Percentiles rank a stretch among this genome's conserved stretches.
Evolutionary conservation across 257 asterid species (phyloP).

Genomic region (Fraxinus cuspidata): DNA sequence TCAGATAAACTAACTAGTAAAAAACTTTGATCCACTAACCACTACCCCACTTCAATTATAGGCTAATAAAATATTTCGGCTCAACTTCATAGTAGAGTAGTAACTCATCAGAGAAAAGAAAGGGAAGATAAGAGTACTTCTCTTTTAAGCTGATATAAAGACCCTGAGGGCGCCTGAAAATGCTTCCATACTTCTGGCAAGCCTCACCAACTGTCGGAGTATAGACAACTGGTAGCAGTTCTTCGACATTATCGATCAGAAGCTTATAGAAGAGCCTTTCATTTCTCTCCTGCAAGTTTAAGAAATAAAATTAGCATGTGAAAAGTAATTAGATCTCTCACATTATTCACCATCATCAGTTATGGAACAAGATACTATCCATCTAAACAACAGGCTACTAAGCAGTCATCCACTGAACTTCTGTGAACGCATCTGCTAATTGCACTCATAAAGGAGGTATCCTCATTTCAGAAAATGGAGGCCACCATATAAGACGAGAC

Average conservation of each 20-base stretch:
- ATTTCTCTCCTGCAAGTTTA: slow-evolving; percentile 68
- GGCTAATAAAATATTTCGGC: background rate
- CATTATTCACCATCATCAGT: background rate
- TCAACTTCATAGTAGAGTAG: background rate
- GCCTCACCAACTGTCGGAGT: slow-evolving; percentile 97
- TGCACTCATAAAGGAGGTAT: background rate
- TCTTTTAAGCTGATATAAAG: slow-evolving; percentile 86
- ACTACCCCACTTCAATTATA: background rate
- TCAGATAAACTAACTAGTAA: slow-evolving; percentile 6
- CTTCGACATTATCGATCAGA: slow-evolving; percentile 88
- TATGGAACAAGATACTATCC: background rate
- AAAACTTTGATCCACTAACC: background rate
- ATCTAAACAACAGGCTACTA: background rate
- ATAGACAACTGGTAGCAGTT: slow-evolving; percentile 83
- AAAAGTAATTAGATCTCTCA: background rate
- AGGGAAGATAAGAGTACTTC: slow-evolving; percentile 44
- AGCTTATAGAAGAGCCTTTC: slow-evolving; percentile 92
- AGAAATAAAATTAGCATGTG: slow-evolving; percentile 15
- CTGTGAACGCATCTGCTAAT: background rate
- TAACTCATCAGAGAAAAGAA: slow-evolving; percentile 5
- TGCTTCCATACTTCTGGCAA: slow-evolving; percentile 92
- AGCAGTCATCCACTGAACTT: background rate
- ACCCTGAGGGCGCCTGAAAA: slow-evolving; percentile 93
- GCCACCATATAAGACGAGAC: background rate
- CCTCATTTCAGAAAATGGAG: background rate